Evolutionary conservation across 75 land plant species (phyloP), one percentile per base, ranked within the genome.

Genomic region (Cupressus sempervirens): DNA sequence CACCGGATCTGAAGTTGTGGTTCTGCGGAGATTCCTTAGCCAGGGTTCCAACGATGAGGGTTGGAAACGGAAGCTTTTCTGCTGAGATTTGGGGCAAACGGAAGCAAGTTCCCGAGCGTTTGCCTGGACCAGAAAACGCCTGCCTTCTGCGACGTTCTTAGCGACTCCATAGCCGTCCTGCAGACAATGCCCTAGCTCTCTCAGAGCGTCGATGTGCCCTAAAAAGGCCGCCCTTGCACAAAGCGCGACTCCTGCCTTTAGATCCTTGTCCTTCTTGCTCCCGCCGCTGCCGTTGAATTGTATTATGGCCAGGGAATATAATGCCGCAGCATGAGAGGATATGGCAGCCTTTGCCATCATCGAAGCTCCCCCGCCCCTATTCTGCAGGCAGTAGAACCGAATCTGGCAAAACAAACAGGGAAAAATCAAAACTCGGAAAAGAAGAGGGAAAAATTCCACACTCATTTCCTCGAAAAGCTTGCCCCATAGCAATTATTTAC

Each of bases 201-300:
- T 83, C 65, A 96, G 86, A n/a, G 98, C 98, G 85, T 96, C 98
- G 76, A 96, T 83, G 87, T 93, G 94, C 72, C 96, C 96, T 15
- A 93, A 87, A 32, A 87, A 89, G 7, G 98, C 98, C 8, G 98
- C 96, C 13, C 93, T 85, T 9, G 94, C 96, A 45, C 98, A 96
- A 8, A 96, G 88, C 9, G 96, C 97, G 0, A 91, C 98, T 16
- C 98, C 98, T 40, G 93, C 97, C 20, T 95, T 93, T 14, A 96
- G 91, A 86, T 96, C 97, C 91, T 94, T 96, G 86, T 92, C 98
- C 80, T 87, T 91, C 89, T 96, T 91, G 13, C 93, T 86, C 1
- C 96, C 98, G n/a, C 96, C 98, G 91, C 96, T 94, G 41, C 98
- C 98, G 86, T 96, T 96, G 89, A 96, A 96, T 82, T 96, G 98